Evolutionary conservation across 306 rosid genomes (phyloP), one percentile per base, ranked within the genome.

Genomic region (Fragaria vesca): DNA sequence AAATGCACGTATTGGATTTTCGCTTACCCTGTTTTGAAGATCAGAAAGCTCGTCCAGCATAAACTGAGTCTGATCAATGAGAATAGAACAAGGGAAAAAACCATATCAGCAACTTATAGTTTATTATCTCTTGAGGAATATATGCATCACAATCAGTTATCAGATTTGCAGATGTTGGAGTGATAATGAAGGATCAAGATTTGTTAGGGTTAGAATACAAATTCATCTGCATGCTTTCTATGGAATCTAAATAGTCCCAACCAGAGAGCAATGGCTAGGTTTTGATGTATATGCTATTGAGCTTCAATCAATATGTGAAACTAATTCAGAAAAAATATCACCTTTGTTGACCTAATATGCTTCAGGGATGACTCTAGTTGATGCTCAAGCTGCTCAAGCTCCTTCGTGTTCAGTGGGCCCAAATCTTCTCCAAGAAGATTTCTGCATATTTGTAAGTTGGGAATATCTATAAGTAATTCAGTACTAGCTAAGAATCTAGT

Each of bases 341-440:
- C 98, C 98, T 90, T 94, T 24, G 89, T 89, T 71, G 97, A 90
- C 79, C 97, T 89, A 72, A 91, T 87, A 62, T 88, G 89, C 80
- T 61, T 88, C 78, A 94, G 83, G 69, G 97, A 84, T 70, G 76
- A 18, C 87, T 94, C 98, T 21, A 94, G 73, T 79, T 90, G 97
- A 86, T 84, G 76, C 86, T 94, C 98, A 72, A 94, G 89, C 72
- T 85, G 93, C 70, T 87, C 89, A 3, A 94, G 90, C 69, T 94
- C 90, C 75, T 28, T 83, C 45, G 94, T 80, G 71, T 85, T 89
- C 83, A 89, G 81, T 48, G 85, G 83, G 5, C 84, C 89, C 76
- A 94, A 83, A 84, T 94, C 98, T 80, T 94, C 98, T 80, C 98
- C 98, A 4, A 91, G 91, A 62, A 94, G 85, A 82, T 90, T 90